These are phyloP conservation scores for Boletus sp. DNA, from an alignment of 768 basidiomycete species.

Conservation along the genomic window DNA sequence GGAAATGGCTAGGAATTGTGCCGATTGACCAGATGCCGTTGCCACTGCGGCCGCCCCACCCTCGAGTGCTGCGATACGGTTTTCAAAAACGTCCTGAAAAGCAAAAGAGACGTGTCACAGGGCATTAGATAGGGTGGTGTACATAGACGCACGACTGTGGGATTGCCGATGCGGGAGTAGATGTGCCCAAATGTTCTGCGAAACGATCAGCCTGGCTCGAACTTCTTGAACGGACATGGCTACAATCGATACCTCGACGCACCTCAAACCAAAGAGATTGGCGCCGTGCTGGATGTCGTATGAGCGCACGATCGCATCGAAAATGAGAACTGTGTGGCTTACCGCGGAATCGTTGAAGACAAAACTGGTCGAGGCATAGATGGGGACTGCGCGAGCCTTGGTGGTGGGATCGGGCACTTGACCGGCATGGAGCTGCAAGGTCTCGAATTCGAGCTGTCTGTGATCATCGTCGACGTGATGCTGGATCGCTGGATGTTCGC, in stretches of 20 bases:
- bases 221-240: neutral
- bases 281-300: constrained; percentile 44
- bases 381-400: constrained; percentile 62
- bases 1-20: constrained; percentile 59
- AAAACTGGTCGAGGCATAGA: constrained; percentile 56
- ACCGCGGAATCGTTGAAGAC: constrained; percentile 56
- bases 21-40: constrained; percentile 57
- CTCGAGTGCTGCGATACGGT: constrained; percentile 62
- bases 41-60: constrained; percentile 60
- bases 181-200: constrained; percentile 45
- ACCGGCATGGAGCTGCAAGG: constrained; percentile 62
- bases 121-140: neutral
- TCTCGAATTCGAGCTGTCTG: constrained; percentile 55
- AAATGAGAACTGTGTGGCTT: neutral
- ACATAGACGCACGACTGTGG: constrained; percentile 46
- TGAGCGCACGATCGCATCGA: neutral
- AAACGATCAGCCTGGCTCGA: neutral
- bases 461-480: no score
- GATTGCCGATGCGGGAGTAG: constrained; percentile 56
- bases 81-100: constrained; percentile 61
- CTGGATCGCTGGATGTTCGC: neutral
- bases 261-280: constrained; percentile 50
- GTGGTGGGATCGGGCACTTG: constrained; percentile 51
- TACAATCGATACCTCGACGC: neutral
- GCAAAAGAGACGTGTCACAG: neutral